Evolutionary conservation across 2,329 filamentous ascomycete species (phyloP).

Genomic region (Septoria linicola): DNA sequence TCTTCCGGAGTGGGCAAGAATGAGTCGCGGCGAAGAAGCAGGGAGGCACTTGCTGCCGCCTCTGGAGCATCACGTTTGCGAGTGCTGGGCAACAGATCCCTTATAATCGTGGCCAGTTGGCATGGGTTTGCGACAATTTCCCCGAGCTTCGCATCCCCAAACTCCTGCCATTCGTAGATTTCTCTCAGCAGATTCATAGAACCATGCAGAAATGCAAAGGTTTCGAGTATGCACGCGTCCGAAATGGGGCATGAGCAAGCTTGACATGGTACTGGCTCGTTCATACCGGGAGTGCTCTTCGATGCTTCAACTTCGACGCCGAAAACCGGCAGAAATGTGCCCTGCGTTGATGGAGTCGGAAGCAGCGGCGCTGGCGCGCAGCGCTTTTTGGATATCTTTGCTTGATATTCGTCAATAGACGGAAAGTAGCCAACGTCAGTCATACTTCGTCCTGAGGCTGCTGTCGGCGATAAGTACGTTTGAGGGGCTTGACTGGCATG

Average conservation of each 20-base stretch:
- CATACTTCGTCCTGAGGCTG: constrained; percentile 8
- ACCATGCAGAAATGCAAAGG: constrained; percentile 10
- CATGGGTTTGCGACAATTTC: background rate
- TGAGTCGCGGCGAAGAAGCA: constrained; percentile 7
- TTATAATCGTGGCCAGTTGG: constrained; percentile 4
- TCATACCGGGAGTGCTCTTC: constrained; percentile 8
- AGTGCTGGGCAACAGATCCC: background rate
- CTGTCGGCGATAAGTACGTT: no score
- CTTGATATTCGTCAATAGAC: constrained; percentile 2
- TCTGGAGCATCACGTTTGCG: constrained; percentile 1
- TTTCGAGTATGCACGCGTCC: constrained; percentile 9
- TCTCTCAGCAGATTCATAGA: constrained; percentile 3
- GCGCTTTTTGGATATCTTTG: background rate
- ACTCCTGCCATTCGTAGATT: background rate
- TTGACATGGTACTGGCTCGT: constrained; percentile 2
- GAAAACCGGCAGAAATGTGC: background rate
- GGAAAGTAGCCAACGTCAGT: constrained; percentile 8
- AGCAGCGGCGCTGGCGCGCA: background rate
- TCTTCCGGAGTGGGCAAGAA: background rate
- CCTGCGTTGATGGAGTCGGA: constrained; percentile 2
- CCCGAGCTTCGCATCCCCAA: background rate
- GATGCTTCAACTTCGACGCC: background rate
- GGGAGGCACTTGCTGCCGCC: background rate
- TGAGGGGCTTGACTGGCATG: constrained; percentile 2
- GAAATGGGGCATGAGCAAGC: constrained; percentile 5